Conservation (phyloP, 1,284 basidiomycete species). For the Ceratobasidium sp. region DNA sequence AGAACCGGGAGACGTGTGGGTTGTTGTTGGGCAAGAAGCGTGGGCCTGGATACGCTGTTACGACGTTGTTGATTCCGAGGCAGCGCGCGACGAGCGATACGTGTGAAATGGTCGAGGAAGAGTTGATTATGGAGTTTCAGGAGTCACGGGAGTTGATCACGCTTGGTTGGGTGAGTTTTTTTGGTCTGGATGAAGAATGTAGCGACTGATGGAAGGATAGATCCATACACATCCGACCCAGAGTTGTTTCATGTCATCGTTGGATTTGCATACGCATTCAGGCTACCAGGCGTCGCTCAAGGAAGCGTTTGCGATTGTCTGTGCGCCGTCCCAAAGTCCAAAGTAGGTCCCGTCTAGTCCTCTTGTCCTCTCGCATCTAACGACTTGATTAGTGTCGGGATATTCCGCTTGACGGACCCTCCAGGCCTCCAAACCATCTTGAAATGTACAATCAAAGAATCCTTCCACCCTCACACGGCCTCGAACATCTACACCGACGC, state of each 20-base stretch:
- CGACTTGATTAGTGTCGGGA: conserved; percentile 66
- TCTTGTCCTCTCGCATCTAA: neutral
- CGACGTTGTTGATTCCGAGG: conserved; percentile 79
- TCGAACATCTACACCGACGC: conserved; percentile 72
- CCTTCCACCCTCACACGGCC: conserved; percentile 85
- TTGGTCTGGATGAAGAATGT: neutral
- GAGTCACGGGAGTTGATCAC: conserved; percentile 76
- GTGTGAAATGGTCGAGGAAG: conserved; percentile 88
- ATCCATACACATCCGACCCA: conserved; percentile 94
- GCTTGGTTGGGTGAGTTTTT: conserved; percentile 79
- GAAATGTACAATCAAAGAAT: conserved; percentile 69
- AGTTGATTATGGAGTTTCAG: conserved; percentile 82
- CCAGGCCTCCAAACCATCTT: conserved; percentile 76
- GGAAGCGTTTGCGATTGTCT: conserved; percentile 91
- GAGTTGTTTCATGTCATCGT: conserved; percentile 88
- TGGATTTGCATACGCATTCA: conserved; percentile 88
- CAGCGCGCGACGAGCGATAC: conserved; percentile 86
- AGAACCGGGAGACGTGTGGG: conserved; percentile 71
- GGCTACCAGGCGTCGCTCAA: conserved; percentile 86
- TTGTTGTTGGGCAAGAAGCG: conserved; percentile 64
- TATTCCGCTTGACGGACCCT: conserved; percentile 87
- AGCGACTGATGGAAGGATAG: conserved; percentile 52
- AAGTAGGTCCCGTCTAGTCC: conserved; percentile 57
- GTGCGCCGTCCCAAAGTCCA: conserved; percentile 78
- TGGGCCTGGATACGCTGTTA: conserved; percentile 70